phyloP scores from a whole-genome alignment of 148 eudicot species.

The Fagopyrum tataricum region DNA sequence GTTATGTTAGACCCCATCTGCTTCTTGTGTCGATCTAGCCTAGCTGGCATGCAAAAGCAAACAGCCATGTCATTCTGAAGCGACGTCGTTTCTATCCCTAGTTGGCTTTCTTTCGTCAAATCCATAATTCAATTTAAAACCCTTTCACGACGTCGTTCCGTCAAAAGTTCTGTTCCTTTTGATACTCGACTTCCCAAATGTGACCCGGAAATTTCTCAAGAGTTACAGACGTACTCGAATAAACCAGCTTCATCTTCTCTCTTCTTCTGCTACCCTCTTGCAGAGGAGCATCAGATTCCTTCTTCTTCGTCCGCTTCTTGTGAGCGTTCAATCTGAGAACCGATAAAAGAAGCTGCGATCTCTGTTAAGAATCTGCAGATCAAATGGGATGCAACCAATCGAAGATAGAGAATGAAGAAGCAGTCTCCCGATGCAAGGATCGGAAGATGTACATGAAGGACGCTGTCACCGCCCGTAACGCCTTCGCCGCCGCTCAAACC shows the following conservation, averaged over 20 bases:
- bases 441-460: slow-evolving; percentile 47
- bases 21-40: too few relatives aligned
- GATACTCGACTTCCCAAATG: neutral
- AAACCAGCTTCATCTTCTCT: neutral
- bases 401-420: slow-evolving; percentile 89
- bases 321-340: neutral
- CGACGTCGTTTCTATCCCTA: neutral
- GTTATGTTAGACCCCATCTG: too few relatives aligned
- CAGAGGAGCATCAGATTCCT: neutral
- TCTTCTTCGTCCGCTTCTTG: neutral
- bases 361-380: neutral
- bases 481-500: slow-evolving; percentile 74
- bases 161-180: neutral
- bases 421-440: slow-evolving; percentile 71
- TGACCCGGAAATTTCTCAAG: neutral
- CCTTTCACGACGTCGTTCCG: neutral
- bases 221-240: neutral
- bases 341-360: neutral
- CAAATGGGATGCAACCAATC: slow-evolving; percentile 79
- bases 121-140: neutral
- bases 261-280: neutral
- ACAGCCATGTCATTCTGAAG: neutral
- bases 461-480: slow-evolving; percentile 64
- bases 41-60: neutral
- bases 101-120: too few relatives aligned